Conservation (phyloP, 2,329 filamentous ascomycete genomes). For the Aspergillus fischeri region DNA sequence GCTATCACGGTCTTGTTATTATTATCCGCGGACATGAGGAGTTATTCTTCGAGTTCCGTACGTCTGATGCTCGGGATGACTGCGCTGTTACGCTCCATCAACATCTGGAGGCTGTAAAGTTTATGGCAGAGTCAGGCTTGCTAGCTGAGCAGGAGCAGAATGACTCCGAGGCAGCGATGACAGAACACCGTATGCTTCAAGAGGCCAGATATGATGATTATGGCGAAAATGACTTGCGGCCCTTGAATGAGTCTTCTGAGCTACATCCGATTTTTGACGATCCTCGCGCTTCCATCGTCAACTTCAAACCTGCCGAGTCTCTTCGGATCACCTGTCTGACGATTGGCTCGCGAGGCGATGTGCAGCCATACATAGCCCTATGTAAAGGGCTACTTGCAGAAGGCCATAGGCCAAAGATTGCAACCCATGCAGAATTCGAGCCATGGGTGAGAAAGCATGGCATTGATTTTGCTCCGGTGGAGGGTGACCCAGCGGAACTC, state of each 20-base stretch:
- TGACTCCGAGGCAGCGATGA: slow-evolving; percentile 69
- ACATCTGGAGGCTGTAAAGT: slow-evolving; percentile 67
- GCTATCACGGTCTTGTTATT: slow-evolving; percentile 86
- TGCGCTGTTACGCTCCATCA: slow-evolving; percentile 78
- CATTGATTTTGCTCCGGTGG: slow-evolving; percentile 85
- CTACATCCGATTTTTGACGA: slow-evolving; percentile 85
- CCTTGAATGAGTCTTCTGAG: slow-evolving; percentile 31
- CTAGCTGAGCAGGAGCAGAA: slow-evolving; percentile 65
- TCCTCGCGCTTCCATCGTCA: slow-evolving; percentile 77
- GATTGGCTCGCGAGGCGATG: slow-evolving; percentile 91
- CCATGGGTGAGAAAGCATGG: slow-evolving; percentile 88
- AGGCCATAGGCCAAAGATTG: slow-evolving; percentile 81
- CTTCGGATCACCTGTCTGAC: slow-evolving; percentile 88
- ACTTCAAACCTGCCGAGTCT: slow-evolving; percentile 79
- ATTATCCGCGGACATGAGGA: slow-evolving; percentile 93
- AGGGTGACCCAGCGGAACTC: slow-evolving; percentile 86
- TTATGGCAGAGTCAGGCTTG: slow-evolving; percentile 65
- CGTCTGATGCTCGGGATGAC: slow-evolving; percentile 76
- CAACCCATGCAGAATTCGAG: slow-evolving; percentile 86
- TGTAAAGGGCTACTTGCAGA: slow-evolving; percentile 87
- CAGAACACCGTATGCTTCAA: slow-evolving; percentile 76
- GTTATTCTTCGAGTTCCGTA: slow-evolving; percentile 89
- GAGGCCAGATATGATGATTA: slow-evolving; percentile 59
- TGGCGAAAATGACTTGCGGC: slow-evolving; percentile 26
- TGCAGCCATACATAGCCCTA: slow-evolving; percentile 94